A percentile compares a stretch with the other conserved stretches of the same genome.
Conservation (phyloP, 495 filamentous ascomycete species). For the Penicillium diatomitis region DNA sequence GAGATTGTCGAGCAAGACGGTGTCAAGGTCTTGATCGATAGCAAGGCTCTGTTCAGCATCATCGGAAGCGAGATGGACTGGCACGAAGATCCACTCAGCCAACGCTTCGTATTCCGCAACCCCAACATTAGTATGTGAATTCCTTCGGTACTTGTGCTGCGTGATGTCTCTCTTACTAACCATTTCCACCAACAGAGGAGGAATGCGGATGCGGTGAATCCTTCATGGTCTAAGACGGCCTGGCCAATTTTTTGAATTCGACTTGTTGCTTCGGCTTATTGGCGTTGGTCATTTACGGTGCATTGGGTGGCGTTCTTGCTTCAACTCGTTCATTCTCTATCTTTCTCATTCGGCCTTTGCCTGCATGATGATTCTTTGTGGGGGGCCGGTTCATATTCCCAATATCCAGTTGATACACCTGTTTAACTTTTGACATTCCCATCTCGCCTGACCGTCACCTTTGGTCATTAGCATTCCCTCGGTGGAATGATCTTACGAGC, state of each 20-base stretch:
- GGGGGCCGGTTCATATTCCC: conserved; percentile 19
- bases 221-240: conserved; percentile 87
- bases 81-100: conserved; percentile 87
- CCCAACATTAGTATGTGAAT: conserved; percentile 87
- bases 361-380: no score
- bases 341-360: neutral
- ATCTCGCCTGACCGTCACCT: conserved; percentile 1
- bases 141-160: neutral
- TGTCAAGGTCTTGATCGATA: conserved; percentile 91
- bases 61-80: conserved; percentile 99
- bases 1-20: conserved; percentile 93
- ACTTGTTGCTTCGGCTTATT: conserved; percentile 10
- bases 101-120: conserved; percentile 88
- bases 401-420: conserved; percentile 27
- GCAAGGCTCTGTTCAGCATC: conserved; percentile 93
- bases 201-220: conserved; percentile 96
- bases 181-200: conserved; percentile 58
- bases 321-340: neutral
- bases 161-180: conserved; percentile 14
- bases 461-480: neutral
- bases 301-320: conserved; percentile 36
- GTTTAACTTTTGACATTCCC: conserved; percentile 1
- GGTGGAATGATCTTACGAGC: neutral
- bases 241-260: conserved; percentile 16
- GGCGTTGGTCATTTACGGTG: conserved; percentile 21